Conservation (phyloP, 352 stramenopile genomes). For the Pythium dissimile region DNA sequence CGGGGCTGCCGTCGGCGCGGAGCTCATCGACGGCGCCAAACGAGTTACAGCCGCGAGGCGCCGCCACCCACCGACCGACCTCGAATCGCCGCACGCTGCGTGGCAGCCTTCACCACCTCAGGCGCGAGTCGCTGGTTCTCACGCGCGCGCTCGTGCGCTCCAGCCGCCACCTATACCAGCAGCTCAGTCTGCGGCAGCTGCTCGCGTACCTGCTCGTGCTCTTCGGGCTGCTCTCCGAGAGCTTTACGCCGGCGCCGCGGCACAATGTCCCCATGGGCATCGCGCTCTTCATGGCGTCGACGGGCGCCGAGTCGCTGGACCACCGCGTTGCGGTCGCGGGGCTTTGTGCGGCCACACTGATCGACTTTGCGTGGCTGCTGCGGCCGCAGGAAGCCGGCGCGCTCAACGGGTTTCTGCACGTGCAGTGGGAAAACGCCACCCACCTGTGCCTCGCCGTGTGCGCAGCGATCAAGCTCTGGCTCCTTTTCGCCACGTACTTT, state of each 20-base stretch:
- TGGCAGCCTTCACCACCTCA: conserved; percentile 14
- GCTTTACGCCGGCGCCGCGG: conserved; percentile 50
- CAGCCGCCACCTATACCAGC: conserved; percentile 26
- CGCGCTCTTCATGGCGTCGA: conserved; percentile 33
- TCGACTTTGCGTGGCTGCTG: conserved; percentile 68
- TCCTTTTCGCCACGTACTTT: conserved; percentile 68
- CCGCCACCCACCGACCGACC: background rate
- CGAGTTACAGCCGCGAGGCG: background rate
- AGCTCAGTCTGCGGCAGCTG: conserved; percentile 51
- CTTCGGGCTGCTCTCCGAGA: conserved; percentile 58
- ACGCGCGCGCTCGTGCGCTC: conserved; percentile 9
- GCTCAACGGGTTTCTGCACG: conserved; percentile 64
- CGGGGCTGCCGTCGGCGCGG: conserved; percentile 15
- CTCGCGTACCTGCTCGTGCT: conserved; percentile 55
- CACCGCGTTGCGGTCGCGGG: conserved; percentile 57
- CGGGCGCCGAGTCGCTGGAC: conserved; percentile 8
- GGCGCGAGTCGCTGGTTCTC: conserved; percentile 12
- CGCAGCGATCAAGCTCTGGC: conserved; percentile 51
- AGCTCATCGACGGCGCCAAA: background rate
- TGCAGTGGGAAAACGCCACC: conserved; percentile 37
- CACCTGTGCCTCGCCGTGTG: conserved; percentile 52
- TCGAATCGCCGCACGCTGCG: conserved; percentile 9
- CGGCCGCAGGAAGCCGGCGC: conserved; percentile 51
- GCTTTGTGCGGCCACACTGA: conserved; percentile 35
- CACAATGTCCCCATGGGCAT: conserved; percentile 75